Base-by-base conservation (phyloP, 257 asterid genomes). In the Nicotiana noctiflora region DNA sequence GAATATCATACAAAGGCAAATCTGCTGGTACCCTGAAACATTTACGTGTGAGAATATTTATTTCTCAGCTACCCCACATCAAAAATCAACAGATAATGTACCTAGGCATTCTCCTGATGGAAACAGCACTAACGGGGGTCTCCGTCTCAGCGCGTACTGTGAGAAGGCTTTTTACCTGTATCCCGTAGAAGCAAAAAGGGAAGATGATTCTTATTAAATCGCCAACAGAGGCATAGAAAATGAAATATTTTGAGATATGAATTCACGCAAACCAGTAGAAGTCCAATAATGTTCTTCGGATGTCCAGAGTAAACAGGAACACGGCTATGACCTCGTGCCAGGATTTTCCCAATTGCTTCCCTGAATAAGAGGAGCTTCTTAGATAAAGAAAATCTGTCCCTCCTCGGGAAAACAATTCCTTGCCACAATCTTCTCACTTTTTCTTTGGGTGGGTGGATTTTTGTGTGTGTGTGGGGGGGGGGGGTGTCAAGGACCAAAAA, bases 301-400 rank as follows among this genome's bases (percentile, higher is more conserved):
- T 88, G 88, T 74, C 92, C 98, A 10, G 93, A 84, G 83, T 87
- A 96, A 49, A 96, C 98, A 84, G 98, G 99, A 29, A 96, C 89
- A 40, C 99, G 98, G 89, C 99, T 96, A 85, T 96, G 98, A 84
- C 99, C 99, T 8, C 97, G 90, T 18, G 99, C 97, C 75, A 96
- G 96, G 86, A 96, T 91, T 88, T 90, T 96, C 60, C 98, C 99
- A 68, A 96, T 92, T 77, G 98, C 94, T 88, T 96, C 99, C 99
- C 99, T 94, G 92, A 85, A 87, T 25, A 82, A 81, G 19, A 82
- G 61, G 29, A 82, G 59, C 34, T 21, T 70, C 21, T 70, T 68
- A 70, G 25, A 70, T 44, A 19, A 12, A 21, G 32, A 70, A 40
- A 70, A 70, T 11, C 59, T 44, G 63, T 27, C 19, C 11, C 76